Conservation (phyloP, 805 yeast species). For the Nakazawaea sp. region DNA sequence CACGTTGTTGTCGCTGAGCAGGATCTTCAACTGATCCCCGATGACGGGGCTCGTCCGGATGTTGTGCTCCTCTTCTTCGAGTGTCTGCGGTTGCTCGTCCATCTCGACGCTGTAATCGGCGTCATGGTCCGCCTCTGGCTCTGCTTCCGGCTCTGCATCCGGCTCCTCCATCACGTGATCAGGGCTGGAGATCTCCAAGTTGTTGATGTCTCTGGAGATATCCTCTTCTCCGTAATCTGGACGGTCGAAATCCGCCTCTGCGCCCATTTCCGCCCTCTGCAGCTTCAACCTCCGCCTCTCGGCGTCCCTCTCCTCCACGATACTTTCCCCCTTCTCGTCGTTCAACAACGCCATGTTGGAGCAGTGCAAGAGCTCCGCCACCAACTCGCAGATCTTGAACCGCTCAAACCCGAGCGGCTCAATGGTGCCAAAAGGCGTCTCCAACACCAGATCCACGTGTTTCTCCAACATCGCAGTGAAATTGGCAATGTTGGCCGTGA, state of each 20-base stretch:
- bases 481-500: slow-evolving; percentile 65
- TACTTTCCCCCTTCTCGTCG: slow-evolving; percentile 62
- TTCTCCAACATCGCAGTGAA: slow-evolving; percentile 57
- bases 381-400: slow-evolving; percentile 83
- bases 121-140: slow-evolving; percentile 21
- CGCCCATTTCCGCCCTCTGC: slow-evolving; percentile 16
- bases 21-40: slow-evolving; percentile 84
- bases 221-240: slow-evolving; percentile 20
- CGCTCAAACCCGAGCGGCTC: slow-evolving; percentile 86
- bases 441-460: slow-evolving; percentile 30
- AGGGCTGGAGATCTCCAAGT: slow-evolving; percentile 18
- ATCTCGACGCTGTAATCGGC: slow-evolving; percentile 13
- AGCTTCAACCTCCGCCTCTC: slow-evolving; percentile 45
- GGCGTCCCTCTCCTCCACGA: slow-evolving; percentile 61
- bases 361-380: slow-evolving; percentile 93
- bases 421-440: slow-evolving; percentile 59
- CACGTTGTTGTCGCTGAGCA: slow-evolving; percentile 67
- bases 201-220: slow-evolving; percentile 25
- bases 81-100: slow-evolving; percentile 18
- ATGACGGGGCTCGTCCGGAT: slow-evolving; percentile 59
- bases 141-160: slow-evolving; percentile 17
- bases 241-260: slow-evolving; percentile 7
- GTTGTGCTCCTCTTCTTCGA: slow-evolving; percentile 15
- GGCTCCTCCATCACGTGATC: background rate
- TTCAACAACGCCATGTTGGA: slow-evolving; percentile 94